Evolutionary conservation across 345 rosid genomes (phyloP), one percentile per base, ranked within the genome.

Genomic region (Atalantia buxifolia): DNA sequence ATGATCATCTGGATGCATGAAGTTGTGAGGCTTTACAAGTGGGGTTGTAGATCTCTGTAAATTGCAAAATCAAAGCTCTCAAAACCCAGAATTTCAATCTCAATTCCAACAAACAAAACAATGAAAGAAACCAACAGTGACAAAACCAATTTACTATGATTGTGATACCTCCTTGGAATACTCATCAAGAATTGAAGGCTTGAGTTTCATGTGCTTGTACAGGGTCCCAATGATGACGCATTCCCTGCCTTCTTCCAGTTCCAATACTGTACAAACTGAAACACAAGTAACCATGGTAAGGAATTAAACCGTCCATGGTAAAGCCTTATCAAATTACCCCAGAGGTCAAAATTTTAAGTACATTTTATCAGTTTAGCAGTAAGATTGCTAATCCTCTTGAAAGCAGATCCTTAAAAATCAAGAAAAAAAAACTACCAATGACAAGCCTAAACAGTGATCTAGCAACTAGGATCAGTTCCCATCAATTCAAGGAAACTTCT

Each of bases 121-220:
- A 31, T 48, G 0, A 71, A 40, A 25, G 31, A 74, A 74, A 80
- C 27, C 2, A 60, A 50, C 70, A 19, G 62, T 38, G 38, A 31
- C 38, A 27, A 24, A 81, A 19, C 66, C 19, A 18, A 71, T 72
- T 78, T 33, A 68, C 66, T 24, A 75, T 36, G 45, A 66, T 63
- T 68, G 69, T 7, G 53, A 71, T 75, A 92, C 94, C 94, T 91
- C 92, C 85, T 88, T 93, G n/a, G 99, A 91, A 80, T 96, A 96
- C 85, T 94, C 99, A 80, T 94, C 98, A 76, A 96, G 98, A 79
- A 96, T 88, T 55, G 90, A 88, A 81, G 97, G 97, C 77, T 96
- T 96, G 77, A 96, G 98, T 84, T 94, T 90, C 99, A 94, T 96
- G 72, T 96, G 91, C 88, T 96, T 96, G 89, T 87, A 96, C 79